phyloP scores from a whole-genome alignment of 768 basidiomycete genomes.

The Tubosaeta brunneosetosa region DNA sequence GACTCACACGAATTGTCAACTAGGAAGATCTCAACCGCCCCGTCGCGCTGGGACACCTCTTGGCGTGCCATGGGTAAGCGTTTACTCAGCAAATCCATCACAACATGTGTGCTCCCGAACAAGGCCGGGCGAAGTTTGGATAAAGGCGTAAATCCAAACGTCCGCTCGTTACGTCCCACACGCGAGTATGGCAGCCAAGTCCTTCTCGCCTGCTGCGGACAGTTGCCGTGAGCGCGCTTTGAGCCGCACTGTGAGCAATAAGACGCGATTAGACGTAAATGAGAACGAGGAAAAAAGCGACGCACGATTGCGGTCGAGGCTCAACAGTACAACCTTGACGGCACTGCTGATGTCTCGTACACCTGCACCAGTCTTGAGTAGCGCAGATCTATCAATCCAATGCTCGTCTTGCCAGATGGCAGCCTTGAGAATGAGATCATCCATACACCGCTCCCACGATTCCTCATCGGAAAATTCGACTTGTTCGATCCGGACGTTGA shows the following conservation, averaged over 20 bases:
- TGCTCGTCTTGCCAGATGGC: slow-evolving; percentile 93
- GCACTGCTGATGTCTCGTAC: slow-evolving; percentile 40
- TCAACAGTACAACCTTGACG: slow-evolving; percentile 84
- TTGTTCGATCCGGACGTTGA: slow-evolving; percentile 80
- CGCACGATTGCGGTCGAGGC: slow-evolving; percentile 88
- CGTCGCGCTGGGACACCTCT: slow-evolving; percentile 12
- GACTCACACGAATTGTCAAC: slow-evolving; percentile 11
- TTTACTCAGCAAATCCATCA: slow-evolving; percentile 7
- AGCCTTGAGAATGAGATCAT: slow-evolving; percentile 89
- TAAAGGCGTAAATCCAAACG: background rate
- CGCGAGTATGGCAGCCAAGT: slow-evolving; percentile 67
- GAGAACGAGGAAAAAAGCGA: slow-evolving; percentile 19
- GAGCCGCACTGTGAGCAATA: slow-evolving; percentile 64
- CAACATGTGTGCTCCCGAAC: slow-evolving; percentile 3
- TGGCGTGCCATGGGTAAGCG: slow-evolving; percentile 27
- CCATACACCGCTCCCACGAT: slow-evolving; percentile 74
- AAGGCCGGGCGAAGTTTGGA: background rate
- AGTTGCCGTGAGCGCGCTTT: slow-evolving; percentile 87
- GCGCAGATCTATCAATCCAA: slow-evolving; percentile 77
- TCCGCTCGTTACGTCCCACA: slow-evolving; percentile 23
- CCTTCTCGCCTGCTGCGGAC: slow-evolving; percentile 80
- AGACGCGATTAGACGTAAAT: slow-evolving; percentile 6
- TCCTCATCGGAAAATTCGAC: slow-evolving; percentile 59
- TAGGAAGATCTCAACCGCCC: slow-evolving; percentile 1
- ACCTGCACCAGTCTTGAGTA: slow-evolving; percentile 46